These are phyloP conservation scores for Citrus glauca DNA, from an alignment of 345 rosid species.

Conservation along the genomic window DNA sequence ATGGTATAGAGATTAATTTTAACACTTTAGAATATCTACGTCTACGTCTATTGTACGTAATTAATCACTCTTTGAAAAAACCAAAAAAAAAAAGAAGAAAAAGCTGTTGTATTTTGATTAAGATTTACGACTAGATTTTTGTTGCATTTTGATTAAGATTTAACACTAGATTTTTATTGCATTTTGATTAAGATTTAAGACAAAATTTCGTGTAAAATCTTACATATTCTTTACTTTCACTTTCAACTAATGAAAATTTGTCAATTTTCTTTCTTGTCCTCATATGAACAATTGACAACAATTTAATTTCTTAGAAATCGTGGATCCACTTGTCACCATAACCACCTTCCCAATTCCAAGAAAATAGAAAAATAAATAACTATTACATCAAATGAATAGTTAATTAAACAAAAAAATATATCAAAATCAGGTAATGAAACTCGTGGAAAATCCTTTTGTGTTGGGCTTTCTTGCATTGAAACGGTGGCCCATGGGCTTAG, in stretches of 20 bases:
- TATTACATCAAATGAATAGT: no score
- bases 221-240: neutral
- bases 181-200: neutral
- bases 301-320: neutral
- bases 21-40: neutral
- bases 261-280: neutral
- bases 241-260: neutral
- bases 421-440: neutral
- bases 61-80: neutral
- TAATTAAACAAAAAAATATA: neutral
- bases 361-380: neutral
- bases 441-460: neutral
- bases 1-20: neutral
- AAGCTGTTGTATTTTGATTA: neutral
- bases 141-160: neutral
- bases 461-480: neutral
- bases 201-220: neutral
- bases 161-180: neutral
- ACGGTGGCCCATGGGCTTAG: neutral
- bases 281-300: neutral
- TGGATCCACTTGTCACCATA: neutral
- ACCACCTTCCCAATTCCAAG: neutral
- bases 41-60: no score
- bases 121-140: neutral
- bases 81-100: neutral